phyloP scores from a whole-genome alignment of 495 filamentous ascomycete genomes.

The Xylaria scruposa region DNA sequence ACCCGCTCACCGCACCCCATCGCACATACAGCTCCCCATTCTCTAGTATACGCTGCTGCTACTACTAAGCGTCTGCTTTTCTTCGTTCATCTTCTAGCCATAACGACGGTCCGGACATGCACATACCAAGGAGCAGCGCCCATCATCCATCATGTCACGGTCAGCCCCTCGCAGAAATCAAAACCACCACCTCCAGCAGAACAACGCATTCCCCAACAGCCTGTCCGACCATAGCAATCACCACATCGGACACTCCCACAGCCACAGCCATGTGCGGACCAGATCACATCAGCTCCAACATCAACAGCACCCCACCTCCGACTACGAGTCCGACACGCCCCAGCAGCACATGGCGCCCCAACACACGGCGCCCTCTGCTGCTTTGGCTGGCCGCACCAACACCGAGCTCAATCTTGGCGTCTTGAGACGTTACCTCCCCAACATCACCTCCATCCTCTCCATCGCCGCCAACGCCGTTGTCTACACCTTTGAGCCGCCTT shows the following conservation, averaged over 20 bases:
- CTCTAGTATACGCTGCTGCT: neutral
- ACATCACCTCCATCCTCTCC: slow-evolving; percentile 68
- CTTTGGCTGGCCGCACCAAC: slow-evolving; percentile 67
- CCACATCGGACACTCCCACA: slow-evolving; percentile 6
- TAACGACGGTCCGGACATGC: slow-evolving; percentile 2
- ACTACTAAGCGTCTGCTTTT: neutral
- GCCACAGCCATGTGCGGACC: slow-evolving; percentile 30
- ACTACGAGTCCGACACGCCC: slow-evolving; percentile 76
- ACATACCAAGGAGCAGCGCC: neutral
- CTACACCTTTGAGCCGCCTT: slow-evolving; percentile 71
- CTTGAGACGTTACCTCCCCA: slow-evolving; percentile 74
- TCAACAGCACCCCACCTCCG: slow-evolving; percentile 49
- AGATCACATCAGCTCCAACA: slow-evolving; percentile 36
- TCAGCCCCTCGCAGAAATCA: slow-evolving; percentile 34
- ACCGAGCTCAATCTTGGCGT: slow-evolving; percentile 83
- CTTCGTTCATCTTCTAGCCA: neutral
- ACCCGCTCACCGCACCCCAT: neutral
- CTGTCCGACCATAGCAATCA: slow-evolving; percentile 40
- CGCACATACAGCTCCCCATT: neutral
- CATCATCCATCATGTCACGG: slow-evolving; percentile 35
- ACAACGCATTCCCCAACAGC: slow-evolving; percentile 34
- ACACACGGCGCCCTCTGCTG: slow-evolving; percentile 31
- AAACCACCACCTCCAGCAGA: slow-evolving; percentile 10
- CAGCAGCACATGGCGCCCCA: slow-evolving; percentile 37
- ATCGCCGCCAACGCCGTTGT: slow-evolving; percentile 81